Conservation (phyloP, 2,329 filamentous ascomycete species). For the Cladosporium sp. region DNA sequence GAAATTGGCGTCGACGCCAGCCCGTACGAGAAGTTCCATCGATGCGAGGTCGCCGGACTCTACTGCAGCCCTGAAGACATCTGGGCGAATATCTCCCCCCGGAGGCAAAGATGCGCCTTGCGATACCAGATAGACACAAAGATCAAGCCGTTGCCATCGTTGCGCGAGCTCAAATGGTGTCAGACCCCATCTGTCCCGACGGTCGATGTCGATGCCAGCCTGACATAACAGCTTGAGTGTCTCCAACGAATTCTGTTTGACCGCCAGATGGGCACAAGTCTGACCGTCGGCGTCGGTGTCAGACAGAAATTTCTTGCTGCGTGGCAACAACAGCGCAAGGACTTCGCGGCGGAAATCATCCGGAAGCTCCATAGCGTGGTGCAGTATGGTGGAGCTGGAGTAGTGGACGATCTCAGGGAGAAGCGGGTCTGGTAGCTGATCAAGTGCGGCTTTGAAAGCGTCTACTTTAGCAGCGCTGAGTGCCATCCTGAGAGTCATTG, state of each 20-base stretch:
- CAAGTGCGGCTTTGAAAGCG: background rate
- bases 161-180: background rate
- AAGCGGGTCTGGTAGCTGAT: background rate
- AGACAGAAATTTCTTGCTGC: background rate
- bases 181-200: background rate
- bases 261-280: background rate
- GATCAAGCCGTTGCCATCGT: background rate
- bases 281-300: background rate
- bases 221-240: background rate
- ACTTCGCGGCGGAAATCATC: background rate
- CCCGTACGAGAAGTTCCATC: background rate
- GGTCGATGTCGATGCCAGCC: background rate
- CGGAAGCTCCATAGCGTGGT: background rate
- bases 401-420: background rate
- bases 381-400: background rate
- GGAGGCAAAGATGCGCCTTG: background rate
- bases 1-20: background rate
- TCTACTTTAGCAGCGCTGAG: background rate
- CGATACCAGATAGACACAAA: background rate
- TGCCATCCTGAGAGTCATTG: background rate
- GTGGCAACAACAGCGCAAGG: background rate
- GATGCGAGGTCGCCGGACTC: background rate
- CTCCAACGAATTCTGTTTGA: background rate
- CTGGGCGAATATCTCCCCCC: background rate
- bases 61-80: background rate